A percentile compares a stretch with the other conserved stretches of the same genome.
These are phyloP conservation scores for Sphagnurus paluster DNA, from an alignment of 1,284 basidiomycete genomes.

Conservation along the genomic window DNA sequence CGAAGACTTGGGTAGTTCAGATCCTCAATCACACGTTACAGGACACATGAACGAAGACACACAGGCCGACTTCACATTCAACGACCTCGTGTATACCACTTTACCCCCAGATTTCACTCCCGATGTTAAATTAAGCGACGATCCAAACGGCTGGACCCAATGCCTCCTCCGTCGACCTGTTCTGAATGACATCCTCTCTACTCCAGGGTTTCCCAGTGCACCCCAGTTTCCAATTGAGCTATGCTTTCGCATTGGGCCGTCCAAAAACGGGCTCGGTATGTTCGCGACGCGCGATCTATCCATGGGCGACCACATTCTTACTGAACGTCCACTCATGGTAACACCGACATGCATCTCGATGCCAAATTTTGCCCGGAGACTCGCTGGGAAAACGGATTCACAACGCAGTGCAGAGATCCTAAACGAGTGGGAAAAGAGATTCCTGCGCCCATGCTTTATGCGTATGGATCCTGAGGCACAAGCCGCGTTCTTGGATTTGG, in stretches of 20 bases:
- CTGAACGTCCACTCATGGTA: conserved; percentile 20
- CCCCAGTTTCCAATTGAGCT: conserved; percentile 10
- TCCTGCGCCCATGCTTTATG: conserved; percentile 14
- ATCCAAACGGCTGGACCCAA: conserved; percentile 14
- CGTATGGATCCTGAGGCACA: conserved; percentile 17
- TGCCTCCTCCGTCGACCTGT: conserved; percentile 16
- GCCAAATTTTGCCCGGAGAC: conserved; percentile 7
- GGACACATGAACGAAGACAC: not conserved
- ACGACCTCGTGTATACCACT: conserved; percentile 14
- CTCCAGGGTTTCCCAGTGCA: conserved; percentile 11
- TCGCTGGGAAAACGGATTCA: conserved; percentile 6
- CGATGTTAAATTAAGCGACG: not conserved
- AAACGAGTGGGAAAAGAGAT: conserved; percentile 18
- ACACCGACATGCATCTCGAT: conserved; percentile 17
- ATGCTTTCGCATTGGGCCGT: conserved; percentile 17
- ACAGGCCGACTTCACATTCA: conserved; percentile 9
- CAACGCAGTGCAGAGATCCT: conserved; percentile 7
- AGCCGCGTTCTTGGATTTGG: conserved; percentile 18
- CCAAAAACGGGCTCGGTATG: conserved; percentile 20
- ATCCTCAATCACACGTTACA: not conserved
- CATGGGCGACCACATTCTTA: conserved; percentile 22
- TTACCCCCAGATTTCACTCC: conserved; percentile 7
- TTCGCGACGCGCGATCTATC: conserved; percentile 21
- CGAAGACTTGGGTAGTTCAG: no score
- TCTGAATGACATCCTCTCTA: conserved; percentile 10